Evolutionary conservation across 768 basidiomycete genomes (phyloP).

Genomic region (Suillus decipiens): DNA sequence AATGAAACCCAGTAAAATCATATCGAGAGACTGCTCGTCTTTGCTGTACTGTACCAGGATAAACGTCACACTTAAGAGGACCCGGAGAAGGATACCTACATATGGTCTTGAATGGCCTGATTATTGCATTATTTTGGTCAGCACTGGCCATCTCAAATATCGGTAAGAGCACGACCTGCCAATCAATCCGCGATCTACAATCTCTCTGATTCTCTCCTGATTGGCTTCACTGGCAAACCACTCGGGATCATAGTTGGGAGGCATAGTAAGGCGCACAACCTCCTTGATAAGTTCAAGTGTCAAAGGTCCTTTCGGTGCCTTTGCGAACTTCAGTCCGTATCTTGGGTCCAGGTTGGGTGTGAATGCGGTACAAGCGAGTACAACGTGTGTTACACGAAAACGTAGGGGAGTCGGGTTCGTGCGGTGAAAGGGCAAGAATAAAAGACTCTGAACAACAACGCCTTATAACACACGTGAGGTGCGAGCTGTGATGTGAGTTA

Average conservation of each 20-base stretch:
- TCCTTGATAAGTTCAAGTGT: constrained; percentile 35
- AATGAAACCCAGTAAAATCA: constrained; percentile 35
- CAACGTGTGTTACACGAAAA: constrained; percentile 43
- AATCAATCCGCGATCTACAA: constrained; percentile 26
- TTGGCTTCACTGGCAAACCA: constrained; percentile 37
- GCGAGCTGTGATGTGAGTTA: not conserved
- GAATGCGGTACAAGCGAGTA: constrained; percentile 38
- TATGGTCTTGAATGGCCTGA: constrained; percentile 34
- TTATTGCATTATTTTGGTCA: constrained; percentile 3
- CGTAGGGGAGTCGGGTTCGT: constrained; percentile 36
- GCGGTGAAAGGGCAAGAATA: constrained; percentile 43
- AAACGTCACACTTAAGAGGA: not conserved
- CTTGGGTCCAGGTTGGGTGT: constrained; percentile 29
- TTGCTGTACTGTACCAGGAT: constrained; percentile 9
- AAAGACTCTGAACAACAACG: constrained; percentile 44
- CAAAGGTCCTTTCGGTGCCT: constrained; percentile 17
- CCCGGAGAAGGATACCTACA: constrained; percentile 26
- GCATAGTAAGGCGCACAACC: constrained; percentile 30
- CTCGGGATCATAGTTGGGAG: constrained; percentile 34
- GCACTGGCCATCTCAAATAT: not conserved
- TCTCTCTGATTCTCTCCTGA: constrained; percentile 26
- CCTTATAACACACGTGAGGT: constrained; percentile 29
- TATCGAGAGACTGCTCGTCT: constrained; percentile 13
- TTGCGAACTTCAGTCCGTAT: constrained; percentile 33
- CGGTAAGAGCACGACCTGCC: constrained; percentile 19